Base-by-base conservation (phyloP, 495 filamentous ascomycete genomes). In the Daldinia concentrica region DNA sequence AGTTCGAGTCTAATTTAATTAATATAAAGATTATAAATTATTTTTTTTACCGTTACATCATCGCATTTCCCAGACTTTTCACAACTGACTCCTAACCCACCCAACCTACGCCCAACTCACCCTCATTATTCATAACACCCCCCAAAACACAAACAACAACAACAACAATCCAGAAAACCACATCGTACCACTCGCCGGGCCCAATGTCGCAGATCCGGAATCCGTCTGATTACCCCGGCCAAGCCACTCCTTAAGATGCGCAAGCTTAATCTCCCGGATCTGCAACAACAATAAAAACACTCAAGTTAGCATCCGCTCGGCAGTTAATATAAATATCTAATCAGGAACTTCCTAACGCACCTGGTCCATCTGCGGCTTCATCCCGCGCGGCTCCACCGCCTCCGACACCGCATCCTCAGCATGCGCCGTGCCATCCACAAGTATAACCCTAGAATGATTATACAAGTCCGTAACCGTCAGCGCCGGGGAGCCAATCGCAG, bases 341-440 rank as follows among this genome's bases (percentile, higher is more conserved):
- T 4, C 0, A 52, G 9, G 30, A 52, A 27, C 9, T 8, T n/a
- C 4, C 27, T 11, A 36, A 59, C 56, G n/a, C 22, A 69, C 71
- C 27, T 71, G 19, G 17, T 74, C 71, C 52, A 74, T 58, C 22
- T 69, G 26, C 29, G 66, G 51, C 34, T 74, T 74, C 54, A 43
- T 2, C 3, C 66, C 71, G 14, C 62, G 26, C 4, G 62, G 67
- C 29, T 70, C 66, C 17, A 74, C 29, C 9, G 66, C 59, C 29
- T 70, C 58, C 43, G 71, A 74, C 14, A 74, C 58, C n/a, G 66
- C 7, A 37, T 74, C 71, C 59, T 74, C 71, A 0, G 62, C 66
- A 55, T 70, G 67, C 24, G 71, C 71, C 6, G 34, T 58, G 19
- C 56, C 58, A 3, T 70, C 29, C 19, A 74, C 62, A 1, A 66